Percentiles rank a stretch among this genome's conserved stretches.
These are phyloP conservation scores for Saccharomycopsis malanga DNA, from an alignment of 805 yeast genomes.

Conservation along the genomic window DNA sequence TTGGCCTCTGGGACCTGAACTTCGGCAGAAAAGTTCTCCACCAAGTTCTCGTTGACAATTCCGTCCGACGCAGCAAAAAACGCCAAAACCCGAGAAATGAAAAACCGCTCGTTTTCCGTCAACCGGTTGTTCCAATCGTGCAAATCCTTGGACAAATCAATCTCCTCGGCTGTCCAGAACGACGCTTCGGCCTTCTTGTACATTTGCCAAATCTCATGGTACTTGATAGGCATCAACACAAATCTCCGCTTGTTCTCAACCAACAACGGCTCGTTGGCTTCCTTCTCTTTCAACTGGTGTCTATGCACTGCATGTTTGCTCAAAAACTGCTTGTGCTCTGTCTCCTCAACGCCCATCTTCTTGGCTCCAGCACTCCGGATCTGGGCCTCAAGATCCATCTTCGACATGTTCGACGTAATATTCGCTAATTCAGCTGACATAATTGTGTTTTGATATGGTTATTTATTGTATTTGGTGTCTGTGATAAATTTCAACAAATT, in stretches of 20 bases:
- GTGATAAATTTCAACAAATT: no score
- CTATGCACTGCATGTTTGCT: slow-evolving; percentile 61
- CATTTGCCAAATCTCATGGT: slow-evolving; percentile 98
- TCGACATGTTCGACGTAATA: slow-evolving; percentile 8
- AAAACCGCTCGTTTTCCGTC: slow-evolving; percentile 87
- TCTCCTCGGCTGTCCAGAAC: slow-evolving; percentile 99
- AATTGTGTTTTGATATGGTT: slow-evolving; percentile 7
- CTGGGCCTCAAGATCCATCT: slow-evolving; percentile 12
- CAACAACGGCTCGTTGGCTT: slow-evolving; percentile 85
- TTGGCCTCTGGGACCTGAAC: slow-evolving; percentile 97
- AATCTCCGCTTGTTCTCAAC: slow-evolving; percentile 80
- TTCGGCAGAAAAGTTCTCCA: slow-evolving; percentile 95
- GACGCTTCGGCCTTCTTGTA: slow-evolving; percentile 99
- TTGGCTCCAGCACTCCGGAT: slow-evolving; percentile 21
- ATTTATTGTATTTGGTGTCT: no score
- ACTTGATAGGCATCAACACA: slow-evolving; percentile 92
- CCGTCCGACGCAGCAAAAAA: slow-evolving; percentile 99
- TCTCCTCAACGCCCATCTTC: slow-evolving; percentile 9
- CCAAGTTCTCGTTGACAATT: slow-evolving; percentile 94
- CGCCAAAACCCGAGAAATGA: slow-evolving; percentile 88
- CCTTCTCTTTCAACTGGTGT: slow-evolving; percentile 63
- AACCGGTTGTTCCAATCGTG: slow-evolving; percentile 88
- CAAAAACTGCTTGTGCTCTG: slow-evolving; percentile 50
- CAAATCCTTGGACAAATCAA: slow-evolving; percentile 85
- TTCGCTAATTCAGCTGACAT: slow-evolving; percentile 6